These are phyloP conservation scores for Lunularia cruciata DNA, from an alignment of 225 moss, liverwort and hornwort genomes.

Conservation along the genomic window DNA sequence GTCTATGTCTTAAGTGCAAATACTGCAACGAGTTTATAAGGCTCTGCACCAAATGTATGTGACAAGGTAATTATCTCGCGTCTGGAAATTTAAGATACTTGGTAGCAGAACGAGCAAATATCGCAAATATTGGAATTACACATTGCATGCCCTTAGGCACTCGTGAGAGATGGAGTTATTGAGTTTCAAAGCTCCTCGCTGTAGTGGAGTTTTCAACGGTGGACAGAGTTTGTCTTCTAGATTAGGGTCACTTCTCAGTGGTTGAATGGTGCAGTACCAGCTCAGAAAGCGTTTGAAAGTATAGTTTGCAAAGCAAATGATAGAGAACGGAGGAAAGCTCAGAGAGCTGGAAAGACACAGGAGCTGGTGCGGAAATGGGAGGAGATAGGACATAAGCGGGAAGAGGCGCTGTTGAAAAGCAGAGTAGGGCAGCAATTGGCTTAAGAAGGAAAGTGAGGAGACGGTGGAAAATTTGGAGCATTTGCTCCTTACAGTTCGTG, in stretches of 20 bases:
- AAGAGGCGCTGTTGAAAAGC: constrained; percentile 37
- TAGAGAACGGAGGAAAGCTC: constrained; percentile 11
- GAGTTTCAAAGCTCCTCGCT: constrained; percentile 8
- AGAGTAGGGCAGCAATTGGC: constrained; percentile 11
- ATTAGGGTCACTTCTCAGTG: background rate
- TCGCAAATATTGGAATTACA: no score
- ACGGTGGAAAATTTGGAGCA: constrained; percentile 9
- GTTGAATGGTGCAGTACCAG: background rate
- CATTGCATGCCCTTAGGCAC: background rate
- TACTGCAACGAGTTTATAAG: no score
- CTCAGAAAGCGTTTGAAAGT: background rate
- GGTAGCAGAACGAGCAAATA: no score
- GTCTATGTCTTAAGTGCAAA: no score
- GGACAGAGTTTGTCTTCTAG: background rate
- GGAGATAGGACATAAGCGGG: constrained; percentile 28
- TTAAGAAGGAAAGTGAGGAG: constrained; percentile 1
- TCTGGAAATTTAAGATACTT: no score
- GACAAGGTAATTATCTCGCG: no score
- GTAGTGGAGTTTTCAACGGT: constrained; percentile 2
- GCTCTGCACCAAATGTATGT: no score
- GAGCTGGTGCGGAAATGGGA: constrained; percentile 30
- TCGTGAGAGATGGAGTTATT: constrained; percentile 6
- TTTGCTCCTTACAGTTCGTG: constrained; percentile 4
- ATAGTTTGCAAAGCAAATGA: background rate
- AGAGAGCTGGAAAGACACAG: constrained; percentile 18